A percentile compares a stretch with the other conserved stretches of the same genome.
Conservation (phyloP, 352 stramenopile genomes). For the Phytophthora fragariae region DNA sequence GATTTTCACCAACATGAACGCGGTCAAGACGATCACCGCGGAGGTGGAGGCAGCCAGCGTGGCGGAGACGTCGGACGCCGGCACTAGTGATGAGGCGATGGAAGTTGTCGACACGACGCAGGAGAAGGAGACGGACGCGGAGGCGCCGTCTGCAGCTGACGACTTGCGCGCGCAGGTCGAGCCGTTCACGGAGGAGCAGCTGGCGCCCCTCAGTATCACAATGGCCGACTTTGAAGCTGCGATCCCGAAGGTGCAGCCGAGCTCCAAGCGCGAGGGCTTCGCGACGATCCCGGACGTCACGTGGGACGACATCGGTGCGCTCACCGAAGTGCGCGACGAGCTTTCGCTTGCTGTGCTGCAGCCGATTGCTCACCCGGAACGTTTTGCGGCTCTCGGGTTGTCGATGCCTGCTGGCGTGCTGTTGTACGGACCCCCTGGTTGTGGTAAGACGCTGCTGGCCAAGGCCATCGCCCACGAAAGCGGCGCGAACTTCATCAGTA, state of each 20-base stretch:
- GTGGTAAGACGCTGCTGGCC: slow-evolving; percentile 98
- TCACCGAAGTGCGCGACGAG: slow-evolving; percentile 94
- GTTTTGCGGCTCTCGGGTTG: slow-evolving; percentile 96
- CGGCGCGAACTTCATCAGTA: slow-evolving; percentile 98
- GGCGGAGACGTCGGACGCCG: slow-evolving; percentile 17
- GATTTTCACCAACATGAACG: slow-evolving; percentile 94
- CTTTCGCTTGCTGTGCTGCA: slow-evolving; percentile 97
- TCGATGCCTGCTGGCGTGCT: slow-evolving; percentile 97
- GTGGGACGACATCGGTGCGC: slow-evolving; percentile 98
- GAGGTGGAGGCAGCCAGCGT: slow-evolving; percentile 19
- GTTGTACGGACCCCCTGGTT: slow-evolving; percentile 98
- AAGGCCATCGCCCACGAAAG: slow-evolving; percentile 99
- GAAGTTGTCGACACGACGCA: slow-evolving; percentile 19
- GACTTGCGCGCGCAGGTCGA: slow-evolving; percentile 69
- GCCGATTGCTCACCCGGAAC: slow-evolving; percentile 96
- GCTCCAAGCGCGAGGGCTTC: slow-evolving; percentile 98
- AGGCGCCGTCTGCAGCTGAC: slow-evolving; percentile 51
- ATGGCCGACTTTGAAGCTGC: slow-evolving; percentile 98
- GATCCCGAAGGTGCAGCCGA: slow-evolving; percentile 97
- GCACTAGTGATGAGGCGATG: slow-evolving; percentile 34
- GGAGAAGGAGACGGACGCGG: slow-evolving; percentile 17
- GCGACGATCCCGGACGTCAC: slow-evolving; percentile 98
- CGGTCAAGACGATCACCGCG: slow-evolving; percentile 15
- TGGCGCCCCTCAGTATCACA: slow-evolving; percentile 94
- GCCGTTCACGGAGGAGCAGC: slow-evolving; percentile 91